These are phyloP conservation scores for Gautieria morchelliformis DNA, from an alignment of 768 basidiomycete species.

Conservation along the genomic window DNA sequence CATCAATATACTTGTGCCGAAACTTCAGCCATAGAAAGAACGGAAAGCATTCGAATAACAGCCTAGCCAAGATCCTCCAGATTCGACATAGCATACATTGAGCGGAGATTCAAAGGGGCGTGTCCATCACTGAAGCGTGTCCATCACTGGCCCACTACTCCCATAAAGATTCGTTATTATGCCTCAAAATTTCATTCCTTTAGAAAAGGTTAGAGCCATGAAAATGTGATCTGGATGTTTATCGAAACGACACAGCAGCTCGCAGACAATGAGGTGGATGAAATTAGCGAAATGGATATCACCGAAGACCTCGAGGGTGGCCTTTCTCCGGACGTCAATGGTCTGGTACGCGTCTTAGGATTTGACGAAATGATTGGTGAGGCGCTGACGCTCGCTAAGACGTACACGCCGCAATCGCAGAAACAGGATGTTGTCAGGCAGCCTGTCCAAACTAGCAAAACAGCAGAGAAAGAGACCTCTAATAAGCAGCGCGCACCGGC, in stretches of 20 bases:
- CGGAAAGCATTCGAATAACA: no score
- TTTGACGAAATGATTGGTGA: slow-evolving; percentile 48
- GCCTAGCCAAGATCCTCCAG: no score
- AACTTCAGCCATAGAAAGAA: no score
- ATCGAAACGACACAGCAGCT: slow-evolving; percentile 56
- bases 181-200: slow-evolving; percentile 13
- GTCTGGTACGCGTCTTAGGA: slow-evolving; percentile 44
- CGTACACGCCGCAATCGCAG: slow-evolving; percentile 31
- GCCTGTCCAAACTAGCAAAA: background rate
- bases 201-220: slow-evolving; percentile 39
- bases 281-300: slow-evolving; percentile 55
- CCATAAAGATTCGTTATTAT: background rate
- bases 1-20: no score
- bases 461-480: slow-evolving; percentile 23
- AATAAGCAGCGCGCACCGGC: slow-evolving; percentile 24
- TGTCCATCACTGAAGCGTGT: no score
- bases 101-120: no score
- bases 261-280: slow-evolving; percentile 52
- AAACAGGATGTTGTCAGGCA: slow-evolving; percentile 19
- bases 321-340: slow-evolving; percentile 50
- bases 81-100: no score
- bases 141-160: no score
- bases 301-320: slow-evolving; percentile 44
- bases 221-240: slow-evolving; percentile 78
- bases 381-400: slow-evolving; percentile 32